Percentiles rank a stretch among this genome's conserved stretches.
Evolutionary conservation across 164 flowering plant genomes (phyloP).

Genomic region (Magnolia changhungtana): DNA sequence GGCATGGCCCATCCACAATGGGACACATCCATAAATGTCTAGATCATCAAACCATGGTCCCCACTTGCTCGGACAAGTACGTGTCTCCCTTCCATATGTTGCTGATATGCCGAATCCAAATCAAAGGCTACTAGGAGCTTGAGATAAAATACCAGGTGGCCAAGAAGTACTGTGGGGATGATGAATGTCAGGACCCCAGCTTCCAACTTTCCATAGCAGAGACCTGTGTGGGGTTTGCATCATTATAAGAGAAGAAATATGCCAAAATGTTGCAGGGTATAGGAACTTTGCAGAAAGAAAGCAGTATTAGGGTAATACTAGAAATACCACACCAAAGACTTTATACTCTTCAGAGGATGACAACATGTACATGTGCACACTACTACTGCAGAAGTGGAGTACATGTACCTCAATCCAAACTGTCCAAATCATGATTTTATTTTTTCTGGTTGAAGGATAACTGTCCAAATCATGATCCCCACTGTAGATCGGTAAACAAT

Average conservation of each 20-base stretch:
- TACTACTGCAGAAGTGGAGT: neutral
- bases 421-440: neutral
- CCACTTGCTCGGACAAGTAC: neutral
- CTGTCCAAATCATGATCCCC: too few species aligned
- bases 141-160: slow-evolving; percentile 69
- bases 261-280: neutral
- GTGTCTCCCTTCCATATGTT: neutral
- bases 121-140: neutral
- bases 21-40: neutral
- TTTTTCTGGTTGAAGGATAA: too few species aligned
- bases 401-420: neutral
- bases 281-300: neutral
- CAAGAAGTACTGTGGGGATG: slow-evolving; percentile 77
- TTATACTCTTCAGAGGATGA: neutral
- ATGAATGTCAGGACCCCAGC: slow-evolving; percentile 82
- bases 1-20: neutral
- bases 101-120: neutral
- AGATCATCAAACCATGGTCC: neutral
- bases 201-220: slow-evolving; percentile 95
- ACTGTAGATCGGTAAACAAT: too few species aligned
- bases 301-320: neutral
- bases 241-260: neutral
- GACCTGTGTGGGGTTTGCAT: slow-evolving; percentile 44
- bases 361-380: neutral
- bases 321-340: neutral